Percentiles rank a stretch among this genome's conserved stretches.
Evolutionary conservation across 73 alveolate genomes (phyloP).

Genomic region (Uronychia binucleata): DNA sequence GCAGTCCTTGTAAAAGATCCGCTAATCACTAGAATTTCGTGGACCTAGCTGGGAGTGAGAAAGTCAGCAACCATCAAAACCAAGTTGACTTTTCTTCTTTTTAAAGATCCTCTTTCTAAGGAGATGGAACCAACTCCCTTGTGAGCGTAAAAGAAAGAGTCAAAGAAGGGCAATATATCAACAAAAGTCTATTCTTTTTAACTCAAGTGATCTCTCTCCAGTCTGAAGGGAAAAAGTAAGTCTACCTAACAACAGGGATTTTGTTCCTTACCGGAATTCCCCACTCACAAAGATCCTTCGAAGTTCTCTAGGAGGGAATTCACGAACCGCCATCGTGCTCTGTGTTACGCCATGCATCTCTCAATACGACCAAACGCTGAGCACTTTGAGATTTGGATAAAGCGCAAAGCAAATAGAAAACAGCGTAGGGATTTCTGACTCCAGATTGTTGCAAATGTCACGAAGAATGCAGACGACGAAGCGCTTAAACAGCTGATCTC

Average conservation of each 20-base stretch:
- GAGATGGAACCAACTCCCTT: neutral
- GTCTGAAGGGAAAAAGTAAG: constrained; percentile 70
- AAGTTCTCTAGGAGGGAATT: constrained; percentile 96
- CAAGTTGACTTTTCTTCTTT: constrained; percentile 14
- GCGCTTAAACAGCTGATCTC: constrained; percentile 34
- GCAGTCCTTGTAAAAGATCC: constrained; percentile 32
- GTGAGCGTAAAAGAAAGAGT: constrained; percentile 56
- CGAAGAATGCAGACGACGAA: constrained; percentile 29
- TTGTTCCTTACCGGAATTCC: constrained; percentile 95
- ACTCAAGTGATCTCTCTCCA: constrained; percentile 81
- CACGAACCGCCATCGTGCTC: constrained; percentile 95
- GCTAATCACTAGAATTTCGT: constrained; percentile 68
- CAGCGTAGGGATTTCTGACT: constrained; percentile 51
- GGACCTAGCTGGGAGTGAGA: constrained; percentile 99
- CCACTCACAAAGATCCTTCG: constrained; percentile 94
- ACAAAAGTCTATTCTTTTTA: constrained; percentile 80
- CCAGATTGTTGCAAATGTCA: constrained; percentile 39
- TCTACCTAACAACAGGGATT: constrained; percentile 39
- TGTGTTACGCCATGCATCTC: constrained; percentile 91
- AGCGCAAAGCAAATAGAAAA: constrained; percentile 96
- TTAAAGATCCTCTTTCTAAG: neutral
- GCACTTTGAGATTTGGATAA: constrained; percentile 94
- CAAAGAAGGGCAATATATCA: constrained; percentile 86
- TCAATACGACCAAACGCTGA: constrained; percentile 77
- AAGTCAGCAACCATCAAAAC: constrained; percentile 71